phyloP scores from a whole-genome alignment of 2,329 filamentous ascomycete species.

The Colletotrichum limetticola region DNA sequence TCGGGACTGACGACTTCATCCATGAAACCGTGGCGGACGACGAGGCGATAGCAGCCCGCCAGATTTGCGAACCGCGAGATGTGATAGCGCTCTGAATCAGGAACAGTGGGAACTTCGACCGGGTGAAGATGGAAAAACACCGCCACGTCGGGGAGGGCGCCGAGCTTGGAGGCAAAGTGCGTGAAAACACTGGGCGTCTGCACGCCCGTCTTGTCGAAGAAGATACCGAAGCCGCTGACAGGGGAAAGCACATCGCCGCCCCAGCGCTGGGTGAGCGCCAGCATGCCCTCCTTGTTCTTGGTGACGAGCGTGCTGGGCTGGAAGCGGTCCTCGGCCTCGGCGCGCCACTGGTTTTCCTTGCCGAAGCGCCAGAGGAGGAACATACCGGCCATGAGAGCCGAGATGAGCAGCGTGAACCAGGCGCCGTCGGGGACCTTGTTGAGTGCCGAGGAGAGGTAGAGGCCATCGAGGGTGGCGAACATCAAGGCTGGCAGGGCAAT shows the following conservation, averaged over 20 bases:
- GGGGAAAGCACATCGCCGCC: constrained; percentile 55
- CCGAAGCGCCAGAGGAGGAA: constrained; percentile 84
- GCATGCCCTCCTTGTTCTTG: constrained; percentile 38
- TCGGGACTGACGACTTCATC: constrained; percentile 76
- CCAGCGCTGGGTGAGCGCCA: constrained; percentile 49
- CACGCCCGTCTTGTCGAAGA: constrained; percentile 81
- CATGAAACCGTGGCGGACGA: constrained; percentile 78
- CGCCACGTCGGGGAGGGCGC: constrained; percentile 73
- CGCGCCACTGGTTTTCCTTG: constrained; percentile 80
- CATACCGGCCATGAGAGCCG: constrained; percentile 69
- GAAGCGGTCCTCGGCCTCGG: constrained; percentile 72
- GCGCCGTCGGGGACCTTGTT: constrained; percentile 80
- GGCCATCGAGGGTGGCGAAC: constrained; percentile 74
- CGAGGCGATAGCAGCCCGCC: constrained; percentile 74
- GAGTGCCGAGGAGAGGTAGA: constrained; percentile 76
- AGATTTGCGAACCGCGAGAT: constrained; percentile 57
- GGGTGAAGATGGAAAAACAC: constrained; percentile 80
- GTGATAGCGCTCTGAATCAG: constrained; percentile 58
- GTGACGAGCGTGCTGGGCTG: constrained; percentile 54
- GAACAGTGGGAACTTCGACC: constrained; percentile 66
- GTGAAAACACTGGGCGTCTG: constrained; percentile 74
- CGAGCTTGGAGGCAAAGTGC: constrained; percentile 79
- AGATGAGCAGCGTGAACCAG: constrained; percentile 80
- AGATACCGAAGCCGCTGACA: constrained; percentile 73
- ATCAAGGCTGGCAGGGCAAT: constrained; percentile 71